Conservation (phyloP, 2,329 filamentous ascomycete species). For the Hymenoscyphus fraxineus region DNA sequence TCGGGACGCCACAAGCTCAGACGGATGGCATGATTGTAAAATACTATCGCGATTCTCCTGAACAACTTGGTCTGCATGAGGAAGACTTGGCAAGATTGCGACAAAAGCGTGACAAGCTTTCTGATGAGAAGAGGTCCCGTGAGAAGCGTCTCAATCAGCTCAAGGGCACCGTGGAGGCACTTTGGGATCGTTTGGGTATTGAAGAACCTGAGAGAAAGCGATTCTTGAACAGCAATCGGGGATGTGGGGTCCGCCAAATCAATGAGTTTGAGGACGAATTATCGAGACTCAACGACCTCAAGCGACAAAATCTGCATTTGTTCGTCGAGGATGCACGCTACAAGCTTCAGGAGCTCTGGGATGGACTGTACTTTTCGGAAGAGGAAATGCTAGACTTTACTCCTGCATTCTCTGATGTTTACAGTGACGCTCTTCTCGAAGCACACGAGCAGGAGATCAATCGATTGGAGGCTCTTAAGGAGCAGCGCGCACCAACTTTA, state of each 20-base stretch:
- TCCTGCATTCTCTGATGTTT: conserved; percentile 94
- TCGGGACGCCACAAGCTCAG: conserved; percentile 90
- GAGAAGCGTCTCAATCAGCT: conserved; percentile 75
- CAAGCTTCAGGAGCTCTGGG: conserved; percentile 93
- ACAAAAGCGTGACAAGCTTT: conserved; percentile 72
- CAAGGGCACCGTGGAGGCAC: conserved; percentile 69
- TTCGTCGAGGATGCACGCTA: conserved; percentile 93
- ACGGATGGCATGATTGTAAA: conserved; percentile 86
- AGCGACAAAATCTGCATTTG: conserved; percentile 88
- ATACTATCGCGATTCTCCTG: conserved; percentile 82
- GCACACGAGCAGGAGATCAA: conserved; percentile 90
- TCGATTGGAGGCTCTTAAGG: conserved; percentile 74
- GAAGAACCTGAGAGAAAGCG: conserved; percentile 78
- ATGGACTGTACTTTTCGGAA: conserved; percentile 87
- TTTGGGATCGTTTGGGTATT: conserved; percentile 86
- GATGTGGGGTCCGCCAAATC: conserved; percentile 85
- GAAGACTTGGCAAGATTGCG: conserved; percentile 75
- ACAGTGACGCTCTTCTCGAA: conserved; percentile 90
- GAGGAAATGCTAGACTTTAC: conserved; percentile 99
- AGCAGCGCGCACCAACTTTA: conserved; percentile 82
- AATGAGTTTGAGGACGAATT: conserved; percentile 96
- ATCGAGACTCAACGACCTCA: conserved; percentile 80
- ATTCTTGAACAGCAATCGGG: conserved; percentile 83
- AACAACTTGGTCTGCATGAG: conserved; percentile 88
- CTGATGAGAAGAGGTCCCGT: conserved; percentile 82